A percentile compares a stretch with the other conserved stretches of the same genome.
Conservation (phyloP, 768 basidiomycete genomes). For the Russula griseocarnosa region DNA sequence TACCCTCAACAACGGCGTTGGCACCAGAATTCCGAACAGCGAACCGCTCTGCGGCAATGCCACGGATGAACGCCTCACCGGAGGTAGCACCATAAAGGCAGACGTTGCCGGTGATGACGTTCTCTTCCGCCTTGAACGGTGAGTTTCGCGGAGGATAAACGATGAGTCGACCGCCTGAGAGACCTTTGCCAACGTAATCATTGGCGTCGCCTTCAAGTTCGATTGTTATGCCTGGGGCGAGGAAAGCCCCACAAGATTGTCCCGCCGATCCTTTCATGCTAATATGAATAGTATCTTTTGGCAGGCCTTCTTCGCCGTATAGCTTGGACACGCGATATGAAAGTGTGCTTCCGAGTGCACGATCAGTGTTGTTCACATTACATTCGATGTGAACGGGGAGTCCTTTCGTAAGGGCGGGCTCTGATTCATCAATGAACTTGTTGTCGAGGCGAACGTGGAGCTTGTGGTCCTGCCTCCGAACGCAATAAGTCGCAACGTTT, state of each 20-base stretch:
- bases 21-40: constrained; percentile 97
- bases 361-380: constrained; percentile 96
- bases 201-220: constrained; percentile 98
- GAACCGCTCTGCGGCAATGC: constrained; percentile 96
- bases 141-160: constrained; percentile 96
- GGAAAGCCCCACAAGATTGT: constrained; percentile 98
- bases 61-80: constrained; percentile 95
- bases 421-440: constrained; percentile 98
- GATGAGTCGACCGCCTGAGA: constrained; percentile 93
- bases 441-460: constrained; percentile 98
- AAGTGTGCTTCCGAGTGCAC: constrained; percentile 91
- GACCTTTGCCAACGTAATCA: constrained; percentile 98
- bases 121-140: constrained; percentile 97
- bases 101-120: constrained; percentile 92
- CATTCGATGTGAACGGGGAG: constrained; percentile 96
- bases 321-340: constrained; percentile 93
- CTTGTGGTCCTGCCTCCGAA: constrained; percentile 95
- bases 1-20: constrained; percentile 92
- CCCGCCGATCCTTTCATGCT: constrained; percentile 94
- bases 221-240: constrained; percentile 97
- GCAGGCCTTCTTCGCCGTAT: constrained; percentile 97
- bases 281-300: constrained; percentile 98
- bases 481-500: constrained; percentile 91
- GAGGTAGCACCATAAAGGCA: constrained; percentile 97
- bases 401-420: constrained; percentile 89